Evolutionary conservation across 495 filamentous ascomycete species (phyloP).

Genomic region (Delitschia confertaspora): DNA sequence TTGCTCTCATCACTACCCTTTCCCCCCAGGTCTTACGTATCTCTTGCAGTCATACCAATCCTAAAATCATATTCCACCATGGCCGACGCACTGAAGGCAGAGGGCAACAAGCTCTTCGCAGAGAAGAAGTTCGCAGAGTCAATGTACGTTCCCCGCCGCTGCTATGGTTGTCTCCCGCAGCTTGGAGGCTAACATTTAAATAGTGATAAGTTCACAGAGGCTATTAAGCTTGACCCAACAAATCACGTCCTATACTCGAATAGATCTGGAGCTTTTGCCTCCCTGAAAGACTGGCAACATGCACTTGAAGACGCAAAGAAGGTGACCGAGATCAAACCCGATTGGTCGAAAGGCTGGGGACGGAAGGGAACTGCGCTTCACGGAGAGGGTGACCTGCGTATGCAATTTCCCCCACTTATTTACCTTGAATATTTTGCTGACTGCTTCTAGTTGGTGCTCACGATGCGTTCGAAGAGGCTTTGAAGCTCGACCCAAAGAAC

Average conservation of each 20-base stretch:
- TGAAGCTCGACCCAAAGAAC: slow-evolving; percentile 85
- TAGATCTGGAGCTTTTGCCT: slow-evolving; percentile 90
- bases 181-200: slow-evolving; percentile 5
- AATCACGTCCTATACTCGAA: slow-evolving; percentile 99
- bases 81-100: slow-evolving; percentile 67
- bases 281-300: slow-evolving; percentile 73
- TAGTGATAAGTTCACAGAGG: slow-evolving; percentile 88
- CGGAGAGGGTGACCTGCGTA: slow-evolving; percentile 73
- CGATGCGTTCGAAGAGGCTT: slow-evolving; percentile 84
- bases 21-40: background rate
- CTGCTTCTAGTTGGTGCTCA: slow-evolving; percentile 53
- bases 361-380: slow-evolving; percentile 87
- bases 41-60: background rate
- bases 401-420: slow-evolving; percentile 23
- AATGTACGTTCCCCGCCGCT: slow-evolving; percentile 55
- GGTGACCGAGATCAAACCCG: slow-evolving; percentile 85
- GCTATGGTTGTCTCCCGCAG: background rate
- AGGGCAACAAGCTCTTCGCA: slow-evolving; percentile 96
- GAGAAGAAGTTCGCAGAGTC: slow-evolving; percentile 94
- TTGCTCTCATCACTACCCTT: slow-evolving; percentile 12
- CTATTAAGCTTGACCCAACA: slow-evolving; percentile 73
- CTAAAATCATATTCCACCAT: slow-evolving; percentile 28
- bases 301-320: slow-evolving; percentile 87
- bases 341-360: slow-evolving; percentile 94
- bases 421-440: slow-evolving; percentile 11